Conservation (phyloP, 768 basidiomycete species). For the Lentinula sp. region DNA sequence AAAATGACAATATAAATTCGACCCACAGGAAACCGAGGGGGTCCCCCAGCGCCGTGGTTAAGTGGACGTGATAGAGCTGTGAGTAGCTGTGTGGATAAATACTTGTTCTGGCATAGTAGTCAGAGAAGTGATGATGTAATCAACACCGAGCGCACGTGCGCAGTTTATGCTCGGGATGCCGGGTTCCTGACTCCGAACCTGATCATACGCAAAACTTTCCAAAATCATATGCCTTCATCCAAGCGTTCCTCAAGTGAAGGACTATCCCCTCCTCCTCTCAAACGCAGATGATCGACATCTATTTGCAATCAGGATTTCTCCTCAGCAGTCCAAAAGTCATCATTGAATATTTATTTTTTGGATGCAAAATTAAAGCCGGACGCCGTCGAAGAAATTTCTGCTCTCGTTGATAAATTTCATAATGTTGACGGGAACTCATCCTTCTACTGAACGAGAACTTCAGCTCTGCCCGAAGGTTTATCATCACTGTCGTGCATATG, state of each 20-base stretch:
- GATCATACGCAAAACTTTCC: too few relatives aligned
- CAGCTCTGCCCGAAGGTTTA: conserved; percentile 36
- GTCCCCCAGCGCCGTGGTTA: background rate
- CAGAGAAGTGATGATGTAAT: background rate
- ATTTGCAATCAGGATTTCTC: background rate
- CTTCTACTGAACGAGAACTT: conserved; percentile 13
- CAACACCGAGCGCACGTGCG: background rate
- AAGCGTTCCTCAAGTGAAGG: conserved; percentile 1
- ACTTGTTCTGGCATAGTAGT: background rate
- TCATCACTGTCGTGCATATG: conserved; percentile 65
- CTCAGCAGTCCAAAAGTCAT: background rate
- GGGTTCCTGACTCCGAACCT: too few relatives aligned
- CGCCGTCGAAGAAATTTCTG: conserved; percentile 28
- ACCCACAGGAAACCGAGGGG: background rate
- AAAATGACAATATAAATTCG: background rate
- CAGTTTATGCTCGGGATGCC: background rate
- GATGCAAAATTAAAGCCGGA: conserved; percentile 17
- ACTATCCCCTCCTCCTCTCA: background rate
- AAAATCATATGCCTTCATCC: background rate
- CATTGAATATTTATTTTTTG: conserved; percentile 17
- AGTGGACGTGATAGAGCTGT: background rate
- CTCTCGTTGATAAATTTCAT: conserved; percentile 23
- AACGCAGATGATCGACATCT: background rate
- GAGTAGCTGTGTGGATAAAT: background rate
- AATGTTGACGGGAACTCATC: background rate